These are phyloP conservation scores for Penicillium sp. DNA, from an alignment of 2,329 filamentous ascomycete species.

Conservation along the genomic window DNA sequence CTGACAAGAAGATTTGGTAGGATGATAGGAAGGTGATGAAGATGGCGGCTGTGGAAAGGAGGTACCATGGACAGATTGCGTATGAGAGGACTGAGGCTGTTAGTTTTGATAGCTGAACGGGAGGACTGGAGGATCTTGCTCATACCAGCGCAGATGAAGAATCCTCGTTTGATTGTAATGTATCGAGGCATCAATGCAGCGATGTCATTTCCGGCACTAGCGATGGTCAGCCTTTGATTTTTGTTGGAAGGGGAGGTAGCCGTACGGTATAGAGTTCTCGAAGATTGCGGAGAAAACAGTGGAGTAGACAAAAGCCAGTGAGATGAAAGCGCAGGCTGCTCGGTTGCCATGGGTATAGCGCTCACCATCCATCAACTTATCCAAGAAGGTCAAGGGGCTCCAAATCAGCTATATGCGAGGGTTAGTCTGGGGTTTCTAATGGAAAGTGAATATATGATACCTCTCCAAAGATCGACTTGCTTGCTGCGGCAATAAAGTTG, in stretches of 20 bases:
- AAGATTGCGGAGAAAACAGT: conserved; percentile 40
- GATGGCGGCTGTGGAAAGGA: conserved; percentile 34
- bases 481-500: conserved; percentile 38
- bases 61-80: conserved; percentile 35
- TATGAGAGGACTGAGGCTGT: background rate
- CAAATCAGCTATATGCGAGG: conserved; percentile 30
- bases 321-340: conserved; percentile 44
- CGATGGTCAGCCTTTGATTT: background rate
- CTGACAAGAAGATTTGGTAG: conserved; percentile 41
- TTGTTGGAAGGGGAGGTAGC: too few relatives aligned
- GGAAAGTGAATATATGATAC: background rate
- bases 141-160: conserved; percentile 37
- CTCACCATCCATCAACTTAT: conserved; percentile 34
- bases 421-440: background rate
- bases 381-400: conserved; percentile 38
- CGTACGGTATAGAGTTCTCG: background rate
- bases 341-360: conserved; percentile 38
- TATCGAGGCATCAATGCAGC: conserved; percentile 43
- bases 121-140: conserved; percentile 20
- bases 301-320: conserved; percentile 45
- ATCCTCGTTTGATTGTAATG: conserved; percentile 41
- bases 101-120: background rate
- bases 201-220: conserved; percentile 37
- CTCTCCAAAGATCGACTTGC: conserved; percentile 32
- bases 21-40: conserved; percentile 45